Base-by-base conservation (phyloP, 2,329 filamentous ascomycete species). In the Claviceps cyperi region DNA sequence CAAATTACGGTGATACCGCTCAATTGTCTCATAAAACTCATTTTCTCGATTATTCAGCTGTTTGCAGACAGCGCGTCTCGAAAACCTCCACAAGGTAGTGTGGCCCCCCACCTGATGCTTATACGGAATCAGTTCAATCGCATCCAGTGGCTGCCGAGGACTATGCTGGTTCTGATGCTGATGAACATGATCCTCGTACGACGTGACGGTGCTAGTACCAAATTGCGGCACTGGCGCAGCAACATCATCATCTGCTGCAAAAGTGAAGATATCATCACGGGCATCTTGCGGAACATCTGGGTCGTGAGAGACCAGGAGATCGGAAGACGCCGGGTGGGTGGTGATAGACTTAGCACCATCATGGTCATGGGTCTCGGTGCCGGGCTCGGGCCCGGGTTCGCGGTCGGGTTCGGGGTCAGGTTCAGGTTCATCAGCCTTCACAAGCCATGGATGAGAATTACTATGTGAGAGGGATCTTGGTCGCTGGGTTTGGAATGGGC, bases 41-140 rank as follows among this genome's bases (percentile, higher is more conserved):
- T 98, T 98, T 64, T 98, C 92, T 60, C 91, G 80, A 64, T 95
- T 98, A 66, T 95, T 98, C 61, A 98, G 77, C 68, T 96, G 89
- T 68, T 98, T 98, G 74, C 92, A 98, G 11, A 98, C 90, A 50
- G 92, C 92, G 59, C 90, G 80, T 57, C 88, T 83, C 17, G 92
- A 97, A 63, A 98, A 97, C 41, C 91, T 84, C 77, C 94, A 98
- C 37, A 98, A 78, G 0, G 91, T 96, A 6, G 89, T 96, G 65
- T 98, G 92, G 0, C 92, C 92, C 52, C 92, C 92, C 50, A 98
- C 92, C 67, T 98, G 92, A 67, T 98, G 92, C 57, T 88, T 87
- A 68, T 96, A 98, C 1, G 92, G 92, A 60, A 96, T 95, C 53
- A 98, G 74, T 65, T 97, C 90, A 57, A 98, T 94, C 32, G 91